Percentiles rank a stretch among this genome's conserved stretches.
Evolutionary conservation across 2,329 filamentous ascomycete genomes (phyloP).

Genomic region (Paecilomyces dactylethromorphus): DNA sequence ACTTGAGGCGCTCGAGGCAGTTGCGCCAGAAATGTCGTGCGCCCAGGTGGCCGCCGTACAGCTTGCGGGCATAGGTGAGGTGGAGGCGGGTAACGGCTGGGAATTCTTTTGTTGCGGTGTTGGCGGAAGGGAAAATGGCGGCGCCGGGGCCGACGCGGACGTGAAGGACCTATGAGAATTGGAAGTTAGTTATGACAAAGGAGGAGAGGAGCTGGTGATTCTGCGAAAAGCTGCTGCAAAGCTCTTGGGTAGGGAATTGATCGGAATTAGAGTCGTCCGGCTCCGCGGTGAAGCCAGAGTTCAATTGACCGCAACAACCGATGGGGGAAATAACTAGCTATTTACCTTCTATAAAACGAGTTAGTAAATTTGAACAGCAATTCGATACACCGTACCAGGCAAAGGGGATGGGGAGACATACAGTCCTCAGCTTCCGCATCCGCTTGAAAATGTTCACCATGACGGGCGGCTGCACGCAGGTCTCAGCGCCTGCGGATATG

Average conservation of each 20-base stretch:
- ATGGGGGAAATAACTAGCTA: not conserved
- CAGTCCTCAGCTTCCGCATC: slow-evolving; percentile 66
- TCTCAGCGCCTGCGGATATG: slow-evolving; percentile 7
- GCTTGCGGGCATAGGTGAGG: slow-evolving; percentile 38
- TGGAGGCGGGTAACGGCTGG: slow-evolving; percentile 36
- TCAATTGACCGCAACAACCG: not conserved
- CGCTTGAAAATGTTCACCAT: slow-evolving; percentile 53
- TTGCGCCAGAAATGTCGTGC: slow-evolving; percentile 81
- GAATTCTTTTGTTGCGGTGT: slow-evolving; percentile 24
- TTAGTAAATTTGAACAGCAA: slow-evolving; percentile 4
- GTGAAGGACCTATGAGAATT: slow-evolving; percentile 56
- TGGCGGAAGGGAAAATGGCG: slow-evolving; percentile 58
- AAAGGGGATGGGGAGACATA: slow-evolving; percentile 38
- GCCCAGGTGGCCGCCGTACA: slow-evolving; percentile 32
- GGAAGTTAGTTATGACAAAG: not conserved
- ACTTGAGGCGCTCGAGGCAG: slow-evolving; percentile 82
- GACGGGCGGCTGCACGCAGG: slow-evolving; percentile 13
- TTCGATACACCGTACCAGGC: slow-evolving; percentile 5
- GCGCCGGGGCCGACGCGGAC: slow-evolving; percentile 79
- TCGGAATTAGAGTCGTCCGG: not conserved
- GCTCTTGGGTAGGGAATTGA: not conserved
- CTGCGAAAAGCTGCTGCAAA: not conserved
- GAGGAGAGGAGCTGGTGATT: not conserved
- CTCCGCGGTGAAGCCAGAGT: not conserved
- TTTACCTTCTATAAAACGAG: slow-evolving; percentile 22